Evolutionary conservation across 148 eudicot genomes (phyloP).

Genomic region (Pouteria glomerata): DNA sequence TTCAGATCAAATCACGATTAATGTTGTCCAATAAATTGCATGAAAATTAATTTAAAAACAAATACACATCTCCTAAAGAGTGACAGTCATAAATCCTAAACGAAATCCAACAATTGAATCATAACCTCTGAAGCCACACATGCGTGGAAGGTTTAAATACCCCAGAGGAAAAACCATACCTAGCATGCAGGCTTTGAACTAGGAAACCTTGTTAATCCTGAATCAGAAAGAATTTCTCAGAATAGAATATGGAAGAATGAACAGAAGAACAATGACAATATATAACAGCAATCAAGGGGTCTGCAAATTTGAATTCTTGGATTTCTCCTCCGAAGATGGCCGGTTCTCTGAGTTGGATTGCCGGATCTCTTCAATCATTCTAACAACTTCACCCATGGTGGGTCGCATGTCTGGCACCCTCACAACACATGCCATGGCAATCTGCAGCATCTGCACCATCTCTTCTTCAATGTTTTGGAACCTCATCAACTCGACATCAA

Average conservation of each 20-base stretch:
- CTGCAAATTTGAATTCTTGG: constrained; percentile 15
- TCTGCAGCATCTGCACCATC: constrained; percentile 25
- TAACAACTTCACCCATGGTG: constrained; percentile 19
- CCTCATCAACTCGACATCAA: constrained; percentile 20
- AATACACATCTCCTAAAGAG: too few relatives aligned
- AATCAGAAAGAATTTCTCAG: background rate
- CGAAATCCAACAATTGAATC: too few relatives aligned
- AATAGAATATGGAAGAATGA: background rate
- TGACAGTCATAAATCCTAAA: too few relatives aligned
- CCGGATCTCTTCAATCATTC: constrained; percentile 23
- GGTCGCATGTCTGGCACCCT: constrained; percentile 19
- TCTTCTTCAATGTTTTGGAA: constrained; percentile 25
- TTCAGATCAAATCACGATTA: too few relatives aligned
- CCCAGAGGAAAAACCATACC: too few relatives aligned
- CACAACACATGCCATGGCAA: constrained; percentile 18
- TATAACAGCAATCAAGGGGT: constrained; percentile 7
- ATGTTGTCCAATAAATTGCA: too few relatives aligned
- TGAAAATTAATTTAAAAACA: too few relatives aligned
- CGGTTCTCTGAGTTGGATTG: constrained; percentile 22
- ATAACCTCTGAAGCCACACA: too few relatives aligned
- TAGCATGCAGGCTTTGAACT: too few relatives aligned
- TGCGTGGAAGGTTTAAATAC: too few relatives aligned
- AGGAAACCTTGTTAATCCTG: too few relatives aligned
- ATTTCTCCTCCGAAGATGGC: constrained; percentile 14
- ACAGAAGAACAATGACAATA: background rate